phyloP scores from a whole-genome alignment of 495 filamentous ascomycete genomes.

The Penicillium riverlandense region DNA sequence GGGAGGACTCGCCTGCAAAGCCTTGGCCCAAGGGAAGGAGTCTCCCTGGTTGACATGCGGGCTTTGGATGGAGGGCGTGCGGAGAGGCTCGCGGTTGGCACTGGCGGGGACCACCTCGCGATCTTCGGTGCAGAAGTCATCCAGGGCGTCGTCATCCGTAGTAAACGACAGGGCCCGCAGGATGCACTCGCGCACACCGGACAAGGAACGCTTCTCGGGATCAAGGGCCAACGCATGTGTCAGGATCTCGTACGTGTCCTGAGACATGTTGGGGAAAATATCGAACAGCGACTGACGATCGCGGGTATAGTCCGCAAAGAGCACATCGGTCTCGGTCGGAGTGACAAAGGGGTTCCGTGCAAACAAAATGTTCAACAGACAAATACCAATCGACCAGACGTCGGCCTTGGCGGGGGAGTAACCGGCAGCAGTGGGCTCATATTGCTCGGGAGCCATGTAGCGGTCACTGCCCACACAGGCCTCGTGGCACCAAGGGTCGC shows the following conservation, averaged over 20 bases:
- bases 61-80: constrained; percentile 90
- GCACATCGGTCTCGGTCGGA: constrained; percentile 75
- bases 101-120: constrained; percentile 64
- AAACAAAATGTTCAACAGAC: constrained; percentile 91
- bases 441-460: constrained; percentile 98
- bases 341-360: constrained; percentile 89
- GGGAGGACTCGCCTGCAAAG: constrained; percentile 68
- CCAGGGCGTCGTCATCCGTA: constrained; percentile 80
- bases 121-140: constrained; percentile 89
- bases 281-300: constrained; percentile 95
- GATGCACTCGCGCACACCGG: constrained; percentile 66
- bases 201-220: constrained; percentile 79
- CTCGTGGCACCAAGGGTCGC: constrained; percentile 80
- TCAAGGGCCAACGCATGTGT: constrained; percentile 81
- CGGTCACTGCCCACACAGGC: constrained; percentile 91
- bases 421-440: constrained; percentile 73
- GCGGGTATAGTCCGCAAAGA: constrained; percentile 86
- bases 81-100: constrained; percentile 89
- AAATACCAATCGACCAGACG: constrained; percentile 94
- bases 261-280: constrained; percentile 96
- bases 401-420: constrained; percentile 94
- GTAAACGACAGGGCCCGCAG: constrained; percentile 82
- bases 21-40: constrained; percentile 94
- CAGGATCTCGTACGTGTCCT: constrained; percentile 92
- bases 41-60: constrained; percentile 70